These are phyloP conservation scores for Geotrichum cucujoidarum DNA, from an alignment of 1,139 yeast species.

Conservation along the genomic window DNA sequence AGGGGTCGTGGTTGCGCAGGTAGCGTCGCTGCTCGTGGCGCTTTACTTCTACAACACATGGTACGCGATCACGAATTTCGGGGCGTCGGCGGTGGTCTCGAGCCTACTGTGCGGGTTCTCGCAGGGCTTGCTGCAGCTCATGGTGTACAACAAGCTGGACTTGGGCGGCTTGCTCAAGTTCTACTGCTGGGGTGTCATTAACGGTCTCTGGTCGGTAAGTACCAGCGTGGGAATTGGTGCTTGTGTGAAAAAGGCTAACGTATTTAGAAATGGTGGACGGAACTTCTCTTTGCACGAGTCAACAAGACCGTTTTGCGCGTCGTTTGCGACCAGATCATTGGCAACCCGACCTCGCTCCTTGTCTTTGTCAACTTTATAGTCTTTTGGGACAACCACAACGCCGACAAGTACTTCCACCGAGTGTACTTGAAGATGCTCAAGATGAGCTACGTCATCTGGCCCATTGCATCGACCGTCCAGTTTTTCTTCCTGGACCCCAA, in stretches of 20 bases:
- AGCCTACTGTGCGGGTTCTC: slow-evolving; percentile 35
- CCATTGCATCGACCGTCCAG: slow-evolving; percentile 34
- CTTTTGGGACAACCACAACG: slow-evolving; percentile 38
- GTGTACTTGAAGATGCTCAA: slow-evolving; percentile 29
- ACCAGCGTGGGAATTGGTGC: no score
- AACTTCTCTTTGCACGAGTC: slow-evolving; percentile 28
- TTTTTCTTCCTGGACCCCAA: slow-evolving; percentile 33
- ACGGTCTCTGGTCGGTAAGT: slow-evolving; percentile 37
- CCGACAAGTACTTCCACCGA: slow-evolving; percentile 32
- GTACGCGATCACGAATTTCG: slow-evolving; percentile 28
- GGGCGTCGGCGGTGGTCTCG: slow-evolving; percentile 36
- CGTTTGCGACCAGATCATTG: slow-evolving; percentile 34
- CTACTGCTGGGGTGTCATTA: slow-evolving; percentile 38
- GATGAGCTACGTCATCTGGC: slow-evolving; percentile 37
- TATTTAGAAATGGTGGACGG: slow-evolving; percentile 36
- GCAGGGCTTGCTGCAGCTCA: slow-evolving; percentile 35
- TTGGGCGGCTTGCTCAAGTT: slow-evolving; percentile 31
- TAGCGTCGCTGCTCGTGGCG: slow-evolving; percentile 5
- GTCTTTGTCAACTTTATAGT: slow-evolving; percentile 34
- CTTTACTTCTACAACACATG: slow-evolving; percentile 25
- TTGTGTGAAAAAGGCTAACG: no score
- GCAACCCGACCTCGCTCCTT: slow-evolving; percentile 36
- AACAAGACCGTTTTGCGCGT: slow-evolving; percentile 27
- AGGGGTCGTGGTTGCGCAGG: slow-evolving; percentile 9
- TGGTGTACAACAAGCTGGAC: slow-evolving; percentile 23